Conservation (phyloP, 768 basidiomycete genomes). For the Hygrocybe punicea region DNA sequence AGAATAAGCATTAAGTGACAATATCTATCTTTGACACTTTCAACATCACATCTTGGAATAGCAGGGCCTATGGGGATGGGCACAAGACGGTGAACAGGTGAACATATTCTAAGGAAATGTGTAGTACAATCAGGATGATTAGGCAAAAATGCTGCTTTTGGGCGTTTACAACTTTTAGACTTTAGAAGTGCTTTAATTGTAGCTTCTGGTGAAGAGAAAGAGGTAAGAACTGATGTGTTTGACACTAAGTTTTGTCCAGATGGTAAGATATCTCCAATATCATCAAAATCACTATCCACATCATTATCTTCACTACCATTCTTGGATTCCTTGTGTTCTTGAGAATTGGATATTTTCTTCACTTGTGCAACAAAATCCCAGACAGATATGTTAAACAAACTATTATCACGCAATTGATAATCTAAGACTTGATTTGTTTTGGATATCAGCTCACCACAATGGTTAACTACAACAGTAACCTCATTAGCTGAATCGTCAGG, state of each 20-base stretch:
- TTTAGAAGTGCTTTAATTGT: conserved; percentile 4
- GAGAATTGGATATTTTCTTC: conserved; percentile 17
- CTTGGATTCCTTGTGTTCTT: background rate
- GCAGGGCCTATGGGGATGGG: conserved; percentile 35
- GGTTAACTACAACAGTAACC: conserved; percentile 9
- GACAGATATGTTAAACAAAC: conserved; percentile 15
- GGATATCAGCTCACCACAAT: conserved; percentile 12
- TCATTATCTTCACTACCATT: conserved; percentile 1
- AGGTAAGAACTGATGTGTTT: too few species aligned
- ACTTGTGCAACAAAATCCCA: conserved; percentile 30
- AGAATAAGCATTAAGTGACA: conserved; percentile 40
- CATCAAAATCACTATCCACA: background rate
- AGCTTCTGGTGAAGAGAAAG: too few species aligned
- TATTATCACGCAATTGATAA: conserved; percentile 20
- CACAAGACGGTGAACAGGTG: conserved; percentile 12
- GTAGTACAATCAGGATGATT: conserved; percentile 21
- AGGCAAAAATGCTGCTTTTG: background rate
- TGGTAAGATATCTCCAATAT: background rate
- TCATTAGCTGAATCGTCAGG: conserved; percentile 12
- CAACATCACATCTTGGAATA: conserved; percentile 31
- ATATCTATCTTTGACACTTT: conserved; percentile 18
- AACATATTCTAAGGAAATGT: conserved; percentile 16
- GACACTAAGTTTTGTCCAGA: too few species aligned
- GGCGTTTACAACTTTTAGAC: background rate
- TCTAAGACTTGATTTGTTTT: conserved; percentile 21